Evolutionary conservation across 2,329 filamentous ascomycete species (phyloP).

Genomic region (Penicillium sp.): DNA sequence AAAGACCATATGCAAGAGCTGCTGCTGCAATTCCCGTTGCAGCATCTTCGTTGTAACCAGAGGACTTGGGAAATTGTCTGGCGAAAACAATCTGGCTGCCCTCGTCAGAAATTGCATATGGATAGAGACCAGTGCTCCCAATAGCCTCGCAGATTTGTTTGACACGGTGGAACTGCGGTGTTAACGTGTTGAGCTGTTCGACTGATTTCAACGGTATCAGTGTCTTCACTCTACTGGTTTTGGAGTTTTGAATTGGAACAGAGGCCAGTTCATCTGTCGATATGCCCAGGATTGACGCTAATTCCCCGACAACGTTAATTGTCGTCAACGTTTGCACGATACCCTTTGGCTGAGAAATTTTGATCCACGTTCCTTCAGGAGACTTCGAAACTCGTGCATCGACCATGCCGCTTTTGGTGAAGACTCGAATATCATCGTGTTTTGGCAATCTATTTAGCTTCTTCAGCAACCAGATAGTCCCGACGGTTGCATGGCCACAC

Average conservation of each 20-base stretch:
- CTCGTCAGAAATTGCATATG: slow-evolving; percentile 1
- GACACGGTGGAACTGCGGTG: neutral
- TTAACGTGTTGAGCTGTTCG: neutral
- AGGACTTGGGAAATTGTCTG: slow-evolving; percentile 13
- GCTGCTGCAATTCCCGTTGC: slow-evolving; percentile 15
- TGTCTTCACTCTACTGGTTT: neutral
- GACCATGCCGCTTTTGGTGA: neutral
- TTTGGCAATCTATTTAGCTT: slow-evolving; percentile 1
- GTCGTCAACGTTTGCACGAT: neutral
- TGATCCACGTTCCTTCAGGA: neutral
- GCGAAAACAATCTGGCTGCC: slow-evolving; percentile 13
- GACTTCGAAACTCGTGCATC: neutral
- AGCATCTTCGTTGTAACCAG: slow-evolving; percentile 15
- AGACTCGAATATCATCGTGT: neutral
- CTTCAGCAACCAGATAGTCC: slow-evolving; percentile 16
- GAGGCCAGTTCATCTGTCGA: neutral
- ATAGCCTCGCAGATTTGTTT: neutral
- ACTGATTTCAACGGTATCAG: neutral
- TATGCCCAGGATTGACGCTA: neutral
- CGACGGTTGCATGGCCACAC: slow-evolving; percentile 16
- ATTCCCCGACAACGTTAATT: neutral
- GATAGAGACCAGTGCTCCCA: slow-evolving; percentile 1
- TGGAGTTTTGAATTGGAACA: neutral
- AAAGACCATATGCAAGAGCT: slow-evolving; percentile 12
- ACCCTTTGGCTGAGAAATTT: neutral